A percentile compares a stretch with the other conserved stretches of the same genome.
Evolutionary conservation across 2,329 filamentous ascomycete genomes (phyloP).

Genomic region (Xylariales sp.): DNA sequence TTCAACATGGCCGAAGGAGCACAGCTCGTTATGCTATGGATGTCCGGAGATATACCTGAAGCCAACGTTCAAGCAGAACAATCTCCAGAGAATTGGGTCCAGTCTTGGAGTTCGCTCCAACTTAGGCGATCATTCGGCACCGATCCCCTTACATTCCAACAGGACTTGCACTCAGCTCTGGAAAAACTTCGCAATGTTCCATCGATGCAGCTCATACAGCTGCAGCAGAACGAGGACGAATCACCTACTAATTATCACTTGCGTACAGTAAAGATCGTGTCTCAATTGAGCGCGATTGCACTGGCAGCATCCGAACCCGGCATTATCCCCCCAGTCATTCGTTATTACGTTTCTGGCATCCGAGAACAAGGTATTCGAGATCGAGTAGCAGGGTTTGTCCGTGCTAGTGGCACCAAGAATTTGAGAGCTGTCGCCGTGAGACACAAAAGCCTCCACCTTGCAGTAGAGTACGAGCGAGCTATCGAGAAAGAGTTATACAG

Average conservation of each 20-base stretch:
- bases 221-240: slow-evolving; percentile 52
- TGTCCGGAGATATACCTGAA: slow-evolving; percentile 30
- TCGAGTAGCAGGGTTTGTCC: slow-evolving; percentile 31
- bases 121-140: slow-evolving; percentile 33
- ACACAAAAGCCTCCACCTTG: slow-evolving; percentile 54
- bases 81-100: slow-evolving; percentile 30
- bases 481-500: slow-evolving; percentile 44
- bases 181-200: slow-evolving; percentile 47
- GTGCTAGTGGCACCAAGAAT: slow-evolving; percentile 17
- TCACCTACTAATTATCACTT: slow-evolving; percentile 43
- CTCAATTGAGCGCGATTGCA: slow-evolving; percentile 25
- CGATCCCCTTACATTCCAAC: slow-evolving; percentile 47
- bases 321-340: slow-evolving; percentile 18
- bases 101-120: slow-evolving; percentile 42
- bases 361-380: slow-evolving; percentile 39
- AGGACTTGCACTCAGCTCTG: slow-evolving; percentile 43
- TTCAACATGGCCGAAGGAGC: slow-evolving; percentile 54
- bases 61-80: slow-evolving; percentile 31
- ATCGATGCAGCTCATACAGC: slow-evolving; percentile 46
- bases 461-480: slow-evolving; percentile 49
- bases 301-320: slow-evolving; percentile 15
- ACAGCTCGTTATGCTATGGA: slow-evolving; percentile 43
- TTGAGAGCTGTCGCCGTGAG: slow-evolving; percentile 40
- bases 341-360: slow-evolving; percentile 50
- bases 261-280: slow-evolving; percentile 37